Evolutionary conservation across 1,139 yeast genomes (phyloP), one percentile per base, ranked within the genome.

Genomic region (Scheffersomyces titani): DNA sequence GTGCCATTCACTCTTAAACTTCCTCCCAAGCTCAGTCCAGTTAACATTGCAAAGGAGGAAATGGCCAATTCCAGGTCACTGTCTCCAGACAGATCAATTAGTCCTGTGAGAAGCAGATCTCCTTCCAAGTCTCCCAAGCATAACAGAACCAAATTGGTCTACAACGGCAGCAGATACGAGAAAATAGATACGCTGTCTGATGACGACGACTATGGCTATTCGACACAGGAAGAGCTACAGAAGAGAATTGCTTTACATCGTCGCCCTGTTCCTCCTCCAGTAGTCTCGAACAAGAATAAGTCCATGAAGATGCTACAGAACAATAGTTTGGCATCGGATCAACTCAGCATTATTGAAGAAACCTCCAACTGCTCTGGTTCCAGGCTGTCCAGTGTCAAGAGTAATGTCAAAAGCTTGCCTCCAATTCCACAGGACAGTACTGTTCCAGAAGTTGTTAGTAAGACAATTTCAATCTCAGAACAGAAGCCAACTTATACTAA

Each of bases 261-360:
- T 30, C 61, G 61, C 6, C 58, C 70, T 51, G 59, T 70, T 50
- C 61, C 73, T 18, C 61, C 66, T 1, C 52, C 62, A 0, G 57
- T 59, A 9, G 49, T 54, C 4, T 47, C 55, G 3, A 60, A 56
- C 50, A 57, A 62, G 5, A 57, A 56, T 21, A 64, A 62, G 51
- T 54, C 59, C 20, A 51, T 51, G 53, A 70, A 66, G 54, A 57
- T 62, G 13, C 57, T 61, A 44, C 66, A 64, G 47, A 61, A 63
- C 16, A 66, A 63, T 22, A 53, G 61, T 16, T 54, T 66, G 54
- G 56, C 62, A 3, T 59, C 59, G 2, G 81, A 78, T 60, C 81
- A 75, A 52, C 70, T 80, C 56, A 80, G 84, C 63, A 72, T 78
- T 18, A 79, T 80, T 46, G 82, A 79, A 61, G 84, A 80, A 59